phyloP scores from a whole-genome alignment of 1,284 basidiomycete genomes.

The Heimioporus punctisporus region DNA sequence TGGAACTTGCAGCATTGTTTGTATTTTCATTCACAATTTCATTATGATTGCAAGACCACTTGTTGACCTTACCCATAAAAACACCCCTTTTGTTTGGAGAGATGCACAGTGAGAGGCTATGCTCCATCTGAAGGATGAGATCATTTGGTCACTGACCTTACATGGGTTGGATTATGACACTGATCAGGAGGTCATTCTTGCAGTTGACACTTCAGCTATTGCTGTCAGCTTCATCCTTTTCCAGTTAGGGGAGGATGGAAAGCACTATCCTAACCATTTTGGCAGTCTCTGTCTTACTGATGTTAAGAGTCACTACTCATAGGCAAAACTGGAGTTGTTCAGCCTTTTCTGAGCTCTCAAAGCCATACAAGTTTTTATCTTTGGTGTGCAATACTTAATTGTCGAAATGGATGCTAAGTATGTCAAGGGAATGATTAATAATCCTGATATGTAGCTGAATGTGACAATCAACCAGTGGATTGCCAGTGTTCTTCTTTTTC shows the following conservation, averaged over 20 bases:
- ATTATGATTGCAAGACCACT: constrained; percentile 26
- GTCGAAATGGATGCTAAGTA: no score
- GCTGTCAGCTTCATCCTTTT: constrained; percentile 35
- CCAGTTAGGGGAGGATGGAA: constrained; percentile 27
- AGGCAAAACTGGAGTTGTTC: constrained; percentile 35
- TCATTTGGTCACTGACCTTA: constrained; percentile 19
- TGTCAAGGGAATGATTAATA: constrained; percentile 10
- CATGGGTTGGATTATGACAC: constrained; percentile 19
- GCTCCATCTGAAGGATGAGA: constrained; percentile 29
- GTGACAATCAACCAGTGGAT: constrained; percentile 44
- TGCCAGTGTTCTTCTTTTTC: neutral
- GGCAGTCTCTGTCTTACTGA: constrained; percentile 40
- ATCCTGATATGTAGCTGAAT: constrained; percentile 20
- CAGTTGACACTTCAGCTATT: constrained; percentile 37
- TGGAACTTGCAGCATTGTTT: neutral
- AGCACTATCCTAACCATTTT: constrained; percentile 24
- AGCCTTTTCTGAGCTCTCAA: constrained; percentile 29
- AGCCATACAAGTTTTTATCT: neutral
- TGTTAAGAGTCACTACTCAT: constrained; percentile 34
- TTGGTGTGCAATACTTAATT: neutral
- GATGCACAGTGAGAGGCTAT: constrained; percentile 18
- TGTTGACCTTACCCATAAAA: constrained; percentile 4
- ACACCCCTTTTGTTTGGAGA: constrained; percentile 25
- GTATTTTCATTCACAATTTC: constrained; percentile 31
- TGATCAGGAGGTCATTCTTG: constrained; percentile 29